Evolutionary conservation across 352 stramenopile species (phyloP).

Genomic region (Hyaloperonospora brassicae): DNA sequence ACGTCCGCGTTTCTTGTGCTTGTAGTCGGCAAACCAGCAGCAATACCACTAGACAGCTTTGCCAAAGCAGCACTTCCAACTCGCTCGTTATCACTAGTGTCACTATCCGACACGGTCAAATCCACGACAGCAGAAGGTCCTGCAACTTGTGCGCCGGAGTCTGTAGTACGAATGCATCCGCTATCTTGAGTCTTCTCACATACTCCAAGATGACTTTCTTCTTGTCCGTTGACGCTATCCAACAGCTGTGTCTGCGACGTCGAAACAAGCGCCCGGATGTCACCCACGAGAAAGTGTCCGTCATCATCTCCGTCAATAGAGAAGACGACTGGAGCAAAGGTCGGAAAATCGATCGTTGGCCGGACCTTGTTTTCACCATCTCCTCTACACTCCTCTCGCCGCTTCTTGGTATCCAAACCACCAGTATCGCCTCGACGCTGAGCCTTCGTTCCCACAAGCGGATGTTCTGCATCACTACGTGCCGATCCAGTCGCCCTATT

Average conservation of each 20-base stretch:
- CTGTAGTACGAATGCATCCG: background rate
- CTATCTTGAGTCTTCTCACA: background rate
- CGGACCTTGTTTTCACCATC: constrained; percentile 3
- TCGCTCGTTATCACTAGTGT: constrained; percentile 17
- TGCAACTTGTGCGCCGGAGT: background rate
- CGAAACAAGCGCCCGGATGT: constrained; percentile 40
- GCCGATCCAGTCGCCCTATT: constrained; percentile 3
- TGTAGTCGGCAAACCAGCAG: background rate
- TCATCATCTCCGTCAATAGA: constrained; percentile 28
- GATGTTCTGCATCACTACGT: constrained; percentile 10
- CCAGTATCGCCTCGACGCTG: constrained; percentile 2
- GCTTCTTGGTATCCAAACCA: constrained; percentile 10
- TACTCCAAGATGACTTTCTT: constrained; percentile 1
- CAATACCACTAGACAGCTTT: background rate
- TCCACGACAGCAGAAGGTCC: constrained; percentile 18
- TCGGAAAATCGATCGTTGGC: constrained; percentile 2
- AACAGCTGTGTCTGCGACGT: background rate
- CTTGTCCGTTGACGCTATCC: background rate
- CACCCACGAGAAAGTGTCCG: constrained; percentile 40
- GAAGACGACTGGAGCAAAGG: constrained; percentile 23
- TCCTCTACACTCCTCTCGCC: constrained; percentile 8
- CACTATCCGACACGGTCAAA: constrained; percentile 29
- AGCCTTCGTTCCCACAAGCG: constrained; percentile 22
- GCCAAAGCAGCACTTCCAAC: constrained; percentile 3
- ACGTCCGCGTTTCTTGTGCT: constrained; percentile 22